Conservation (phyloP, 2,329 filamentous ascomycete species). For the Ophiostoma ulmi region DNA sequence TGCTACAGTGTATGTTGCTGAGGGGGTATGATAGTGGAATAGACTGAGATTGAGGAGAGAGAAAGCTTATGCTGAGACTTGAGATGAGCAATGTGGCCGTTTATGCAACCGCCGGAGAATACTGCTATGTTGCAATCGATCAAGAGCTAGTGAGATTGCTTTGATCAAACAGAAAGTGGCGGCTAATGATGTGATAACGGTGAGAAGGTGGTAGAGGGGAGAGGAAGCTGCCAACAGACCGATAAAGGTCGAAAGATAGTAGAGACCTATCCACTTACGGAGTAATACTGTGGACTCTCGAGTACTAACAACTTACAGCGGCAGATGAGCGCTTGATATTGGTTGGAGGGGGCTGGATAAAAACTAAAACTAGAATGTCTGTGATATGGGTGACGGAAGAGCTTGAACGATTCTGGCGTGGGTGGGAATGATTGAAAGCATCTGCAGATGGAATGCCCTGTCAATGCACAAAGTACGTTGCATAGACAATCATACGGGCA, state of each 20-base stretch:
- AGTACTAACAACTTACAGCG: constrained; percentile 36
- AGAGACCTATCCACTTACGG: not conserved
- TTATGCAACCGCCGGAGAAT: constrained; percentile 8
- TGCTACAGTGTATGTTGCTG: not conserved
- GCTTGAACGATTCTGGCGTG: not conserved
- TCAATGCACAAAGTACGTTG: not conserved
- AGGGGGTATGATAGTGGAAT: not conserved
- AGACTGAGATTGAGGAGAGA: not conserved
- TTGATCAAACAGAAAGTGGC: not conserved
- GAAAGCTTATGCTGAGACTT: not conserved
- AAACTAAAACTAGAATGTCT: not conserved
- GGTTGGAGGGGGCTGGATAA: constrained; percentile 36
- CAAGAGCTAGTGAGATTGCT: not conserved
- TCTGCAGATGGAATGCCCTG: not conserved
- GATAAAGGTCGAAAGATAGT: not conserved
- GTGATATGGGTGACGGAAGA: constrained; percentile 6
- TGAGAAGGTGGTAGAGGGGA: not conserved
- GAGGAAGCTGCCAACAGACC: not conserved
- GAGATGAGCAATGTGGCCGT: constrained; percentile 10
- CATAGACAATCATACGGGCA: not conserved
- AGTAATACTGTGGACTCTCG: constrained; percentile 22
- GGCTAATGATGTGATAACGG: not conserved
- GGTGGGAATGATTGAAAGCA: not conserved
- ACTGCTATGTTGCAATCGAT: not conserved
- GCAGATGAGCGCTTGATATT: constrained; percentile 50